These are phyloP conservation scores for Wilcoxina mikolae DNA, from an alignment of 495 filamentous ascomycete genomes.

Conservation along the genomic window DNA sequence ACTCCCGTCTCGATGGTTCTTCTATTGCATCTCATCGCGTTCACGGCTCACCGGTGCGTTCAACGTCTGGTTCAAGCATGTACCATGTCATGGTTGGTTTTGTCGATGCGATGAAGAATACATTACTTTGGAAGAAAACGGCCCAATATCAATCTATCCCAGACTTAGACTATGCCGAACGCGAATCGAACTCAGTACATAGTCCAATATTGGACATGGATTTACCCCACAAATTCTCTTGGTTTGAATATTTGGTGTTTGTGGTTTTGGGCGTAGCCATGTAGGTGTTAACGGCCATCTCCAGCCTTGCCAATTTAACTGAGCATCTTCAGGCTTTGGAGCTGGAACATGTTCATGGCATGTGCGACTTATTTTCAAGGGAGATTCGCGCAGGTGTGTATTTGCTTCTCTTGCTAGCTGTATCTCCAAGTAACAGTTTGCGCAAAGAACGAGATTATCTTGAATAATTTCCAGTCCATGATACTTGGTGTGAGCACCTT, in stretches of 20 bases:
- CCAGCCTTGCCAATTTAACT: slow-evolving; percentile 5
- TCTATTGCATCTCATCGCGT: too few relatives aligned
- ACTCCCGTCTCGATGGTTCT: too few relatives aligned
- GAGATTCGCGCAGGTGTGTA: slow-evolving; percentile 48
- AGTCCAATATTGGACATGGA: neutral
- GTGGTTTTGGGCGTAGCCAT: slow-evolving; percentile 76
- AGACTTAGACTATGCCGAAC: neutral
- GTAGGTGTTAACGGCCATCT: slow-evolving; percentile 39
- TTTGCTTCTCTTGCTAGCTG: neutral
- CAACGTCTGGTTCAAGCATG: neutral
- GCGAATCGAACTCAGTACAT: neutral
- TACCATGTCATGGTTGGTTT: neutral
- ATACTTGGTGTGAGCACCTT: slow-evolving; percentile 75
- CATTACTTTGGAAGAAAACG: neutral
- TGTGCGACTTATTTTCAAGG: slow-evolving; percentile 82
- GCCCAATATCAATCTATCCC: neutral
- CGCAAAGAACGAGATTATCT: slow-evolving; percentile 44
- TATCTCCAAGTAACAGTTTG: neutral
- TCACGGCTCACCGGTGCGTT: too few relatives aligned
- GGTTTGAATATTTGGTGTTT: slow-evolving; percentile 74
- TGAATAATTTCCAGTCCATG: slow-evolving; percentile 68
- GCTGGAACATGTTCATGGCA: slow-evolving; percentile 97
- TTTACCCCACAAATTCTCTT: slow-evolving; percentile 36
- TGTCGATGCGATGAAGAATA: neutral
- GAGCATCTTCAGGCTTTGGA: slow-evolving; percentile 17